These are phyloP conservation scores for Monosporozyma solicola DNA, from an alignment of 805 yeast species.

Conservation along the genomic window DNA sequence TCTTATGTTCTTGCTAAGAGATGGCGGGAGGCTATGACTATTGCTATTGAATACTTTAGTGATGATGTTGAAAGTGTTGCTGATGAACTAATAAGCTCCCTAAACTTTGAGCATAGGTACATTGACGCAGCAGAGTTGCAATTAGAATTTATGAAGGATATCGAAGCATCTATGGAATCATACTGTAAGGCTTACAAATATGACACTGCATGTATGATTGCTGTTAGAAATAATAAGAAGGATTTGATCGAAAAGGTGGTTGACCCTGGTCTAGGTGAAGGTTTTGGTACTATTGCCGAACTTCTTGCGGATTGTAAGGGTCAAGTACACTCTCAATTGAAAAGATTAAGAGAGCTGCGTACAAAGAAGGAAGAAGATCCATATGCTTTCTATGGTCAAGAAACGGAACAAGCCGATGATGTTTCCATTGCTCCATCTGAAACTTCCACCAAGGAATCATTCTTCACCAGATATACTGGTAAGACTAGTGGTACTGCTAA, in stretches of 20 bases:
- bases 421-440: slow-evolving; percentile 93
- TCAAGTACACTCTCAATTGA: slow-evolving; percentile 75
- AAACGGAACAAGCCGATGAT: slow-evolving; percentile 78
- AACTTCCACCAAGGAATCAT: slow-evolving; percentile 84
- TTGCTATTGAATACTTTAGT: slow-evolving; percentile 38
- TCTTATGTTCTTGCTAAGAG: slow-evolving; percentile 59
- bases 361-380: slow-evolving; percentile 79
- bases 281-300: slow-evolving; percentile 81
- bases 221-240: slow-evolving; percentile 35
- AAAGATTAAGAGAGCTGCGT: slow-evolving; percentile 76
- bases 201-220: slow-evolving; percentile 67
- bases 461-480: slow-evolving; percentile 93
- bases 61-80: slow-evolving; percentile 40
- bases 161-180: slow-evolving; percentile 52
- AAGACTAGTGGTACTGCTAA: slow-evolving; percentile 93
- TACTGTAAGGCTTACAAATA: slow-evolving; percentile 69
- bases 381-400: slow-evolving; percentile 68
- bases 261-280: slow-evolving; percentile 73
- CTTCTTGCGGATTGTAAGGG: slow-evolving; percentile 86
- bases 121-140: slow-evolving; percentile 75
- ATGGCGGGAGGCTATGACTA: slow-evolving; percentile 78
- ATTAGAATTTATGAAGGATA: slow-evolving; percentile 48
- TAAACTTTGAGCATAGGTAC: slow-evolving; percentile 63
- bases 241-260: slow-evolving; percentile 50
- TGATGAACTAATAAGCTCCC: slow-evolving; percentile 47